phyloP scores from a whole-genome alignment of 441 rosid genomes.

The Biscutella laevigata region DNA sequence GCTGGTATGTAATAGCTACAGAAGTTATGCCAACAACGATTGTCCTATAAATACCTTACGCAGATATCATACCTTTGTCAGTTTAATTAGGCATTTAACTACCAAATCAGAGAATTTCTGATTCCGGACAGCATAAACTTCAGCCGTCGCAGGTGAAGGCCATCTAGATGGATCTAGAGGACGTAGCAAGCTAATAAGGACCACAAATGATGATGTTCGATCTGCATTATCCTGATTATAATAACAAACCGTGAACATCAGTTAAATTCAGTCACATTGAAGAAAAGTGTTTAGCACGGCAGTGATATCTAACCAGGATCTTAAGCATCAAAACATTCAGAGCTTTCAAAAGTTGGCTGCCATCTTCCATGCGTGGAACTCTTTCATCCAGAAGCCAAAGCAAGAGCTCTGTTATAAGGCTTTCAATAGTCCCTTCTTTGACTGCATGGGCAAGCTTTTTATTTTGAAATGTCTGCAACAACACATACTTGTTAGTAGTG shows the following conservation, averaged over 20 bases:
- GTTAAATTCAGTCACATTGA: constrained; percentile 4
- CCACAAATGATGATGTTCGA: constrained; percentile 94
- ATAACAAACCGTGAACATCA: constrained; percentile 7
- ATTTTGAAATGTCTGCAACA: constrained; percentile 90
- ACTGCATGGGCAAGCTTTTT: constrained; percentile 86
- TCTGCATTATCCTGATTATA: constrained; percentile 90
- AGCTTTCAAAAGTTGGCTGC: constrained; percentile 97
- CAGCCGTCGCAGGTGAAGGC: constrained; percentile 85
- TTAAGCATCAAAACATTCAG: constrained; percentile 98
- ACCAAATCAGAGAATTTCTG: constrained; percentile 99
- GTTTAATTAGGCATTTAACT: constrained; percentile 97
- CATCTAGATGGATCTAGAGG: constrained; percentile 95
- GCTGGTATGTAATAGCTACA: constrained; percentile 2
- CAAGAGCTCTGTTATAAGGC: constrained; percentile 95
- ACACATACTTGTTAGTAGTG: constrained; percentile 20
- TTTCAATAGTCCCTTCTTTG: constrained; percentile 86
- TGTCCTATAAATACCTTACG: background rate
- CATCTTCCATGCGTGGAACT: constrained; percentile 99
- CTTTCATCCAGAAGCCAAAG: constrained; percentile 99
- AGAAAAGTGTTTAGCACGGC: constrained; percentile 8
- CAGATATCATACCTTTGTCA: constrained; percentile 61
- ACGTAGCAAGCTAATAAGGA: constrained; percentile 82
- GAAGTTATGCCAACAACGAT: background rate
- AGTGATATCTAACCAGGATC: constrained; percentile 62
- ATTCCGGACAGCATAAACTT: constrained; percentile 68